Evolutionary conservation across 1,139 yeast species (phyloP), one percentile per base, ranked within the genome.

Genomic region (Taphrina flavorubra): DNA sequence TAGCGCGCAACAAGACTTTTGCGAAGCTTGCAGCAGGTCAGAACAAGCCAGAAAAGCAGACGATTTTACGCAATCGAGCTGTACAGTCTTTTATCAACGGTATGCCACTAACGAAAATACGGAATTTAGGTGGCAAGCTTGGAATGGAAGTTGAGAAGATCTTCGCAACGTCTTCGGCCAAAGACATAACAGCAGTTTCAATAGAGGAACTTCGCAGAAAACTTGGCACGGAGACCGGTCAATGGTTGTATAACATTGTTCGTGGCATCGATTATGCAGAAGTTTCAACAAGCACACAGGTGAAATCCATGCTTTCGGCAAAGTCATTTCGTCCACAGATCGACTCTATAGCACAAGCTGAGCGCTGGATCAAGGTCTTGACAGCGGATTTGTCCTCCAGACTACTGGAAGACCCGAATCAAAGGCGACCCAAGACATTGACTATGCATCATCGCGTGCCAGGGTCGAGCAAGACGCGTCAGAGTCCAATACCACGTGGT

Each of bases 21-120:
- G 94, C 97, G 2, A 94, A 94, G 76, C 79, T 94, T n/a, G 97
- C 96, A 0, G 92, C 96, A 13, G 96, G 94, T 2, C 87, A 81
- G 74, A 83, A 84, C 68, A 94, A 94, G 74, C 99, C 99, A 0
- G 87, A 91, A 76, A 85, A 87, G 42, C 71, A 70, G 76, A 91
- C 97, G 0, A 82, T 90, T 1, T 81, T 94, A 0, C 78, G 88
- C 51, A 84, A 84, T 64, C 74, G 76, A 6, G 79, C 84, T 36
- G 80, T 87, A 0, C 73, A 79, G 1, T 74, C 75, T 0, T 94
- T 92, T 75, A 77, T 92, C 14, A 80, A 80, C 51, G 81, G 83
- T 60, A 88, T 89, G 75, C 86, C 86, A 70, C 76, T 94, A 25
- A 84, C 85, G 0, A 97, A 92, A 74, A 84, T 92, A 70, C 88